A percentile compares a stretch with the other conserved stretches of the same genome.
Conservation (phyloP, 192 early-diverging fungal species). For the Coemansia sp. region DNA sequence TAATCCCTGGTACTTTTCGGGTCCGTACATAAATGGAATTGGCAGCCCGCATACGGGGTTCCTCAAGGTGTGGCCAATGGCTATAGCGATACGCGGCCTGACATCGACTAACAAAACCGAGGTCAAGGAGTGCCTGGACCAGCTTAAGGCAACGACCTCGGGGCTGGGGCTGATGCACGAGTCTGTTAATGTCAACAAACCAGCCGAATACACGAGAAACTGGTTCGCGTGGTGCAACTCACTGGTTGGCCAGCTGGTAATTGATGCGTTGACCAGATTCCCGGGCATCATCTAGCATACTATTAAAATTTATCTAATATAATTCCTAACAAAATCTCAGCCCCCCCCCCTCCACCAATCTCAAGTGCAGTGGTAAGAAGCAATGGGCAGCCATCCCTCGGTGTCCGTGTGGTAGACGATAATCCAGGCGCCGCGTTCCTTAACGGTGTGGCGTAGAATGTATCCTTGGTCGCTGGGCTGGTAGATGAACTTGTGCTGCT, state of each 20-base stretch:
- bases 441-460: slow-evolving; percentile 51
- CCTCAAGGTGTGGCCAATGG: slow-evolving; percentile 70
- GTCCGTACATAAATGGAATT: slow-evolving; percentile 54
- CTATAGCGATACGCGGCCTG: slow-evolving; percentile 55
- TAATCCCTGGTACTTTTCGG: slow-evolving; percentile 69
- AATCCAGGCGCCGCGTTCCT: slow-evolving; percentile 57
- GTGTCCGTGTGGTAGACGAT: slow-evolving; percentile 54
- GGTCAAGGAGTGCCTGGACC: slow-evolving; percentile 58
- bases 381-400: slow-evolving; percentile 55
- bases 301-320: background rate
- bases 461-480: slow-evolving; percentile 57
- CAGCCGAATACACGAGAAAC: slow-evolving; percentile 30
- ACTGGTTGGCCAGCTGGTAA: slow-evolving; percentile 35
- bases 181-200: slow-evolving; percentile 55
- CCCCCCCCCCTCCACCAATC: background rate
- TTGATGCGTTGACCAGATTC: slow-evolving; percentile 34
- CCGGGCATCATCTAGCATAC: slow-evolving; percentile 32
- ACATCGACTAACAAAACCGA: slow-evolving; percentile 55
- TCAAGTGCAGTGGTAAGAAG: slow-evolving; percentile 44
- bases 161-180: slow-evolving; percentile 68
- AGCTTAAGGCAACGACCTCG: slow-evolving; percentile 52
- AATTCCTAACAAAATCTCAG: too few relatives aligned
- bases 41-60: slow-evolving; percentile 65
- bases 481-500: slow-evolving; percentile 56
- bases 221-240: slow-evolving; percentile 54